Evolutionary conservation across 306 rosid genomes (phyloP), one percentile per base, ranked within the genome.

Genomic region (Mimosa bimucronata): DNA sequence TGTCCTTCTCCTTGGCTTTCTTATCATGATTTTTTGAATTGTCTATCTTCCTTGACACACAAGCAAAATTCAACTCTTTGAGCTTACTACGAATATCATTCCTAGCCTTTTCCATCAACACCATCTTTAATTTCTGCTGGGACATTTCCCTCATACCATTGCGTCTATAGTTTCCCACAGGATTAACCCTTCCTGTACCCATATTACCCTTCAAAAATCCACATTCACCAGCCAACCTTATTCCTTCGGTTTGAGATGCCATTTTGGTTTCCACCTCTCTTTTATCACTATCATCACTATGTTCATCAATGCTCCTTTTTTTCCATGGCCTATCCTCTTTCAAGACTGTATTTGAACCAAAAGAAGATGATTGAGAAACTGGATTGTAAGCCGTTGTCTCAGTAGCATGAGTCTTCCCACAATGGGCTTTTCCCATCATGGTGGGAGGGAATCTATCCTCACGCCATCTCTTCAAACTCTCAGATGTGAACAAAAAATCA

Each of bases 1-100:
- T 84, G 62, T 77, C 80, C 81, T 82, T 89, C 78, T 58, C 83
- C 44, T 7, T 70, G 70, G 53, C 61, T 38, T 78, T 84, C 78
- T 80, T 16, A 15, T 79, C 80, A 65, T 64, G 57, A 46, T 57
- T 81, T 75, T 55, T 73, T 21, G 74, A 66, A 74, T 77, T 79
- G 62, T 70, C 62, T 41, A 73, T 79, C 77, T 74, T 83, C 79
- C 80, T 85, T 30, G 74, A 21, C 9, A 38, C 48, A 73, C 77
- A 78, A 76, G 85, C 75, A 29, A 31, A 66, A 26, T 77, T 80
- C 91, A 82, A 80, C 75, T 85, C 91, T 31, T 75, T 79, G 75
- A 94, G 90, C 86, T 85, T 90, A 79, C 70, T 77, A n/a, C n/a
- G 6, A 78, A 94, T 89, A 75, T 57, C 88, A 41, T 73, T 91